Percentiles rank a stretch among this genome's conserved stretches.
phyloP scores from a whole-genome alignment of 2,329 filamentous ascomycete genomes.

The Diaporthe australafricana region DNA sequence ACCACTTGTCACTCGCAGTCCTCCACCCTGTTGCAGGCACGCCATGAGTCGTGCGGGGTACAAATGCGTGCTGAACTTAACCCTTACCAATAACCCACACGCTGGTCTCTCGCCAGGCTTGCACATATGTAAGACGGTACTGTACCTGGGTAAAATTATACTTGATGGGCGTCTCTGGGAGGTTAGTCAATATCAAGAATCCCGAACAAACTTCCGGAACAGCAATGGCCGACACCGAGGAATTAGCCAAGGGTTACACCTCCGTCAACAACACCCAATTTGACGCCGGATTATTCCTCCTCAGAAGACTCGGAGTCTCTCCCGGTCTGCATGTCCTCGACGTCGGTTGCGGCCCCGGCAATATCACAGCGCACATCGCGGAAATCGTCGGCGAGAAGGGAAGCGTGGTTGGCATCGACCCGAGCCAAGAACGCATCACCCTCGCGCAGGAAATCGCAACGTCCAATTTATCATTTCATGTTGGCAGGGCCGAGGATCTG shows the following conservation, averaged over 20 bases:
- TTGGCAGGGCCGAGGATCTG: conserved; percentile 33
- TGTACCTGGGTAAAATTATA: not conserved
- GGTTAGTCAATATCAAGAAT: not conserved
- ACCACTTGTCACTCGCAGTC: not conserved
- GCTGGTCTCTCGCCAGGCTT: not conserved
- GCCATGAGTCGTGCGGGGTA: conserved; percentile 22
- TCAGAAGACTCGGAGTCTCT: conserved; percentile 39
- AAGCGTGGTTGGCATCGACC: conserved; percentile 46
- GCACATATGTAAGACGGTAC: conserved; percentile 20
- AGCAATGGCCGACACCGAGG: conserved; percentile 40
- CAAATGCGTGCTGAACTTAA: not conserved
- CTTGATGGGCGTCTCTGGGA: not conserved
- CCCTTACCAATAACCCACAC: not conserved
- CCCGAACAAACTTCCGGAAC: not conserved
- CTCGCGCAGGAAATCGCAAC: conserved; percentile 12
- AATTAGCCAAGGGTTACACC: conserved; percentile 44
- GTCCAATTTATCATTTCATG: not conserved
- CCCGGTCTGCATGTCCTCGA: conserved; percentile 45
- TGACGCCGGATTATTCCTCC: conserved; percentile 42
- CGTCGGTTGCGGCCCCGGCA: conserved; percentile 49
- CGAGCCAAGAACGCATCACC: conserved; percentile 47
- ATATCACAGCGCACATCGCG: conserved; percentile 43
- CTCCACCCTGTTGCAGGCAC: not conserved
- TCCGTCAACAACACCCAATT: conserved; percentile 42
- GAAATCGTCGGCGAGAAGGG: conserved; percentile 39